Base-by-base conservation (phyloP, 2,329 filamentous ascomycete genomes). In the Diplodia seriata region DNA sequence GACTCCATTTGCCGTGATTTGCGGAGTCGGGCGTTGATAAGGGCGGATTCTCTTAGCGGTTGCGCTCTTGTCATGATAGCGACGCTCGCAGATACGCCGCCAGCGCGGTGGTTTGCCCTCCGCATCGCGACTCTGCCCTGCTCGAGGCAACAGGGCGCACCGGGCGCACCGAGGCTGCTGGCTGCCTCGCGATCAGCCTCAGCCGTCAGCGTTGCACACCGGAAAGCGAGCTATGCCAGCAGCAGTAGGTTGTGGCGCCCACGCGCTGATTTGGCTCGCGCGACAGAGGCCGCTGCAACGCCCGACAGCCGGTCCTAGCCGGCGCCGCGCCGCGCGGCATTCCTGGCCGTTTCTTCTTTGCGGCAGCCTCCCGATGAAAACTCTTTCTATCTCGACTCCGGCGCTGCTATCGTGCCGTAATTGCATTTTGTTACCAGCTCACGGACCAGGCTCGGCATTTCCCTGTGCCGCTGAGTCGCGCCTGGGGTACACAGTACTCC, bases 11-110 rank as follows among this genome's bases (percentile, higher is more conserved):
- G 62, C 47, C 62, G 50, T 65, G 62, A 65, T 65, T 65, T 65
- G 62, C 62, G 59, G 59, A 63, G 59, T 51, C 43, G 31, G n/a
- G 43, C 43, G 59, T 51, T 54, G 62, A 65, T 65, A 65, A 65
- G 62, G 23, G 62, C 62, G 50, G 62, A 65, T 65, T 54, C 51
- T 65, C 33, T 54, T 65, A 54, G 51, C 50, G 23, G 29, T 54
- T 54, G 50, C 38, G 49, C 62, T 65, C 50, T 55, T 43, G 62
- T 65, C 62, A 65, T 26, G 59, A 63, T 63, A 63, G 59, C 57
- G 57, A 7, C 26, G 8, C 43, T 11, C 15, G 26, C 18, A 54
- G 62, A 65, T 65, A 65, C 59, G 59, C 59, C 59, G 59, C 59
- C 40, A 51, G 59, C 57, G 57, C 57, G 57, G 26, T 50, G 4